Evolutionary conservation across 768 basidiomycete genomes (phyloP).

Genomic region (Kwoniella bestiolae): DNA sequence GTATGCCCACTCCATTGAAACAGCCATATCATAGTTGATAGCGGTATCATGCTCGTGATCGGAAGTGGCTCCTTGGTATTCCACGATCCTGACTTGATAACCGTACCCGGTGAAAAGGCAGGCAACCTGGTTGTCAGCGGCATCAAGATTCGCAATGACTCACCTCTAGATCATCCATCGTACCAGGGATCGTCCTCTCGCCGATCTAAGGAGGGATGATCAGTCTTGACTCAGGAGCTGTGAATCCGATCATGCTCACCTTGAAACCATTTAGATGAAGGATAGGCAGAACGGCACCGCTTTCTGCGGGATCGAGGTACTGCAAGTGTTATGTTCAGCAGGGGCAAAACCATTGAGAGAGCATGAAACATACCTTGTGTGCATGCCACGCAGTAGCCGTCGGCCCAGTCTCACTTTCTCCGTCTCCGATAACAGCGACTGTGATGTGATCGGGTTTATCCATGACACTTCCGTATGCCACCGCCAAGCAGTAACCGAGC

Average conservation of each 20-base stretch:
- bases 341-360: background rate
- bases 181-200: conserved; percentile 84
- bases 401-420: conserved; percentile 63
- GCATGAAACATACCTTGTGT: conserved; percentile 62
- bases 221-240: too few relatives aligned
- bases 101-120: conserved; percentile 64
- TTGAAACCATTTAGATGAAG: conserved; percentile 71
- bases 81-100: conserved; percentile 85
- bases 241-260: background rate
- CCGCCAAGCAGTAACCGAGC: conserved; percentile 83
- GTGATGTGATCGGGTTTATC: conserved; percentile 85
- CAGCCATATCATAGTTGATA: conserved; percentile 77
- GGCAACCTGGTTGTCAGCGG: conserved; percentile 58
- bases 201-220: too few relatives aligned
- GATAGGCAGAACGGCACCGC: conserved; percentile 88
- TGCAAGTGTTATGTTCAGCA: conserved; percentile 1
- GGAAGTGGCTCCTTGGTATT: conserved; percentile 62
- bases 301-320: conserved; percentile 86
- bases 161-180: conserved; percentile 83
- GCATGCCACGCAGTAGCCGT: conserved; percentile 69
- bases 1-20: conserved; percentile 77
- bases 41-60: conserved; percentile 50
- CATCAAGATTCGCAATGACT: background rate
- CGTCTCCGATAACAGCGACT: conserved; percentile 82
- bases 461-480: conserved; percentile 86